Percentiles rank a stretch among this genome's conserved stretches.
Conservation (phyloP, 2,329 filamentous ascomycete species). For the Monosporascus cannonballus region DNA sequence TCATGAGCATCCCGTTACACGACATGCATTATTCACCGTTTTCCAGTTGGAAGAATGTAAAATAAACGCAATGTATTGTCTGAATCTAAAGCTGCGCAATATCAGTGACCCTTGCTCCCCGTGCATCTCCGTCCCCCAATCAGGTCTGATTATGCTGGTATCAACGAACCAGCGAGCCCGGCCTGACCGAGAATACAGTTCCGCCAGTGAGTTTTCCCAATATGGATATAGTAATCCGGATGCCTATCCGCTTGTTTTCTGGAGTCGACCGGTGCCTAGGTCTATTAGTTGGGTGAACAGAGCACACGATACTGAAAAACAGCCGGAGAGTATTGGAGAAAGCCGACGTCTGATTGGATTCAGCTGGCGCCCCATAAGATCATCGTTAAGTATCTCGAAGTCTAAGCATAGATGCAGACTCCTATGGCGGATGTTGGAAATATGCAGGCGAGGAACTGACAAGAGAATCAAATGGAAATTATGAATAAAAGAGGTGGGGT, state of each 20-base stretch:
- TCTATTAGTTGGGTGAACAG: not conserved
- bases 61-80: not conserved
- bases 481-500: not conserved
- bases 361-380: not conserved
- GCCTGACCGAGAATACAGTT: not conserved
- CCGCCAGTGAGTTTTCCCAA: not conserved
- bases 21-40: no score
- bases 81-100: not conserved
- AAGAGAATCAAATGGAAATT: not conserved
- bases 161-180: not conserved
- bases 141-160: not conserved
- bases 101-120: not conserved
- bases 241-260: not conserved
- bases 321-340: not conserved
- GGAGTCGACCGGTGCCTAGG: not conserved
- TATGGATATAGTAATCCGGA: not conserved
- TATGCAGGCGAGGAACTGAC: not conserved
- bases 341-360: not conserved
- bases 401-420: not conserved
- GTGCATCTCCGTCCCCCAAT: not conserved
- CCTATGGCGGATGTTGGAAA: not conserved
- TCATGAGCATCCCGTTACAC: no score
- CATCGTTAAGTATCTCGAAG: not conserved
- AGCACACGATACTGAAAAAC: not conserved
- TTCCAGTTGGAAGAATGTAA: not conserved